Conservation (phyloP, 176 grass and related monocot genomes). For the Elaeis guineensis region DNA sequence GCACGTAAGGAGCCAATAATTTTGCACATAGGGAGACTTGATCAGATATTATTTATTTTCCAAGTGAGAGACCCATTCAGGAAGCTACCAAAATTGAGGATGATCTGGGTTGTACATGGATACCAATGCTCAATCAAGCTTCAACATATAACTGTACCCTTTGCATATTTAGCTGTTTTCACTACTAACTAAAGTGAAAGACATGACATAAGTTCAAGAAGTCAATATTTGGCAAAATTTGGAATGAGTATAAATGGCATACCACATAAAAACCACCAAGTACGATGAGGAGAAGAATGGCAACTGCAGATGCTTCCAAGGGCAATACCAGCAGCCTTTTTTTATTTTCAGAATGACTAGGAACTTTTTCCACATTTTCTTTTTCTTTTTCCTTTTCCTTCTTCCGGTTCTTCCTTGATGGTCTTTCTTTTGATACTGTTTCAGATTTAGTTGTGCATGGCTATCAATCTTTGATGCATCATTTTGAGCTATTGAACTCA, state of each 20-base stretch:
- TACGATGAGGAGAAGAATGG: conserved; percentile 65
- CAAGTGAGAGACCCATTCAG: too few relatives aligned
- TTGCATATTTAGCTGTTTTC: too few relatives aligned
- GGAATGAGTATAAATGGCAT: conserved; percentile 12
- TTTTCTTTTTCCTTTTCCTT: conserved; percentile 58
- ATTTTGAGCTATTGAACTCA: conserved; percentile 33
- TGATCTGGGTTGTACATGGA: too few relatives aligned
- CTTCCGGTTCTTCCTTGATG: conserved; percentile 79
- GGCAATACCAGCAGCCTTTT: conserved; percentile 69
- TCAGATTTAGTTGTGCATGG: conserved; percentile 39
- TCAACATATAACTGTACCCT: too few relatives aligned
- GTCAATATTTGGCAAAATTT: too few relatives aligned
- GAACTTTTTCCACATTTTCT: conserved; percentile 43
- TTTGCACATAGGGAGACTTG: too few relatives aligned
- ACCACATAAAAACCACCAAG: conserved; percentile 98
- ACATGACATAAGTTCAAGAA: too few relatives aligned
- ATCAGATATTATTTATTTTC: too few relatives aligned
- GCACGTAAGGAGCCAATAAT: too few relatives aligned
- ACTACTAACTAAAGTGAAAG: too few relatives aligned
- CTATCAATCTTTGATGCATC: conserved; percentile 35
- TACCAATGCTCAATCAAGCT: too few relatives aligned
- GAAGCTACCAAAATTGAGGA: too few relatives aligned
- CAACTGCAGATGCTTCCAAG: conserved; percentile 70
- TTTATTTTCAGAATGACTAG: conserved; percentile 46
- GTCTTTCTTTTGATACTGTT: conserved; percentile 65